Evolutionary conservation across 2,329 filamentous ascomycete genomes (phyloP), one percentile per base, ranked within the genome.

Genomic region (Xylariaceae sp.): DNA sequence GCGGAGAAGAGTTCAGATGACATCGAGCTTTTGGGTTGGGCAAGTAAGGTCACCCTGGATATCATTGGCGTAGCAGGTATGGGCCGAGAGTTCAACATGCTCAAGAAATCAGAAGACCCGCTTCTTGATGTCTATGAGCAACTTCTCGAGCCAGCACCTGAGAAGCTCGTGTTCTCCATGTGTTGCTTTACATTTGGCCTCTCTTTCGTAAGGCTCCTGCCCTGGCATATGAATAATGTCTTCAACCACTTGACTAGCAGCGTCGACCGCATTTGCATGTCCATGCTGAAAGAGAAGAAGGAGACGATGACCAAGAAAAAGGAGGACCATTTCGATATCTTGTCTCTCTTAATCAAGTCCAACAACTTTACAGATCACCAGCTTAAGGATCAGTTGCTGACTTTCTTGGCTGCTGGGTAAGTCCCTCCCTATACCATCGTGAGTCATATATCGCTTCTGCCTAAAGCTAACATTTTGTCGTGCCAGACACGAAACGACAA

Each of bases 401-500:
- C 80, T 0, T 81, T 81, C 57, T 62, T 83, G 4, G 79, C 79
- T 2, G 78, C 78, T 3, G 78, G 78, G 74, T 79, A 65, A 56
- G 73, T 50, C 40, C 2, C 17, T 16, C 18, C 9, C 31, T n/a
- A 31, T 65, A 14, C 44, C 81, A 1, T 85, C 16, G 22, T 13
- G 2, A 49, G 22, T 5, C 3, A 19, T 13, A 19, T 28, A 2
- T 31, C 9, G 2, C 12, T 86, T 69, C n/a, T 74, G 86, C 2
- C 50, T 49, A 42, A 56, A 12, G 4, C 17, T 16, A 31, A 48
- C 43, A 55, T 2, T 56, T 17, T 39, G 19, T 5, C 18, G 31
- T 3, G 1, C n/a, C 28, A 70, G 70, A 9, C 84, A 88, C 63
- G 84, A 88, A 68, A 88, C 85, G 0, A 87, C 84, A 2, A 79